Evolutionary conservation across 2,329 filamentous ascomycete genomes (phyloP).

Genomic region (Sarocladiaceae sp.): DNA sequence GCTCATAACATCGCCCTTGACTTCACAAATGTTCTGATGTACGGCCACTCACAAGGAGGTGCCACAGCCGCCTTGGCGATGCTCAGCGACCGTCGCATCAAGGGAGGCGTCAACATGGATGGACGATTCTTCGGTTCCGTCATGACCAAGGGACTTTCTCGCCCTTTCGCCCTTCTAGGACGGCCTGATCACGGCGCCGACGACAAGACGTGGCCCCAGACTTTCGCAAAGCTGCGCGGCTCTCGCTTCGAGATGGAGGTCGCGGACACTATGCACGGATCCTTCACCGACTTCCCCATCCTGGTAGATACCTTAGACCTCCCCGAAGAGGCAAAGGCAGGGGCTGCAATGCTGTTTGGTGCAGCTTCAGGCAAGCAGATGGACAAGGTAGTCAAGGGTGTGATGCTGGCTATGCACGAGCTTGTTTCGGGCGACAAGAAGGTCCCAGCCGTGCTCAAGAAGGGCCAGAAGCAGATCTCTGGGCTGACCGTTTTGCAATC

Average conservation of each 20-base stretch:
- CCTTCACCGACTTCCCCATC: slow-evolving; percentile 27
- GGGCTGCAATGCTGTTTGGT: slow-evolving; percentile 13
- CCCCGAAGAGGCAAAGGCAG: slow-evolving; percentile 10
- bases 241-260: slow-evolving; percentile 21
- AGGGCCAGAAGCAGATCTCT: slow-evolving; percentile 10
- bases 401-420: slow-evolving; percentile 18
- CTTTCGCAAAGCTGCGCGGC: slow-evolving; percentile 23
- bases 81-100: slow-evolving; percentile 25
- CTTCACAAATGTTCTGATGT: slow-evolving; percentile 24
- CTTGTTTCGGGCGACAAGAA: slow-evolving; percentile 14
- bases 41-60: slow-evolving; percentile 36
- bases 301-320: slow-evolving; percentile 20
- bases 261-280: slow-evolving; percentile 22
- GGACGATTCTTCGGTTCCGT: slow-evolving; percentile 29
- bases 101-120: slow-evolving; percentile 36
- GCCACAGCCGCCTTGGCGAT: slow-evolving; percentile 30
- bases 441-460: slow-evolving; percentile 11
- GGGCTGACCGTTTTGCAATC: neutral
- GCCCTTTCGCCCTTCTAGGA: slow-evolving; percentile 23
- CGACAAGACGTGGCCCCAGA: slow-evolving; percentile 26
- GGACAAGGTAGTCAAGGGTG: slow-evolving; percentile 17
- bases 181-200: slow-evolving; percentile 22
- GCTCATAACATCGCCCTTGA: slow-evolving; percentile 20
- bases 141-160: slow-evolving; percentile 13
- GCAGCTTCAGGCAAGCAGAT: slow-evolving; percentile 14